A percentile compares a stretch with the other conserved stretches of the same genome.
phyloP scores from a whole-genome alignment of 768 basidiomycete genomes.

The Hygrophoropsis aurantiaca region DNA sequence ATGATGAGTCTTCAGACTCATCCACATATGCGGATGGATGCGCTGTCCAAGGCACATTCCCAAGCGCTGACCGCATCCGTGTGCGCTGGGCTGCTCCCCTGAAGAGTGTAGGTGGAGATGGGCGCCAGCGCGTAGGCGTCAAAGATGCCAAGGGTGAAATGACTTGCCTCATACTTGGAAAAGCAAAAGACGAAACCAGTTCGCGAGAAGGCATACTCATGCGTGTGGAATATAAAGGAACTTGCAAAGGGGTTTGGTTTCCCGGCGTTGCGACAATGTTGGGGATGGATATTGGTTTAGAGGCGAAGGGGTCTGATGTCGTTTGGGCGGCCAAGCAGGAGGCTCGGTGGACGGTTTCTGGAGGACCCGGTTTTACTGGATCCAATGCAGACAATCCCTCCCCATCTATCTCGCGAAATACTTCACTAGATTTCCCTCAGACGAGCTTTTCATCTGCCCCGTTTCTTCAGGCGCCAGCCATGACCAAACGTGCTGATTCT shows the following conservation, averaged over 20 bases:
- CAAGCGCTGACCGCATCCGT: slow-evolving; percentile 72
- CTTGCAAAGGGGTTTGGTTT: slow-evolving; percentile 78
- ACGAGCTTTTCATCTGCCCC: slow-evolving; percentile 15
- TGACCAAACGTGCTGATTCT: slow-evolving; percentile 38
- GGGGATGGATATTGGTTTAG: slow-evolving; percentile 73
- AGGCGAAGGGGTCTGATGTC: slow-evolving; percentile 67
- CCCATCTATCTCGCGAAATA: slow-evolving; percentile 41
- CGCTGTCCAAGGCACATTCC: slow-evolving; percentile 75
- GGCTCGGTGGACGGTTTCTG: slow-evolving; percentile 59
- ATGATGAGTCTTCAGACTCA: slow-evolving; percentile 81
- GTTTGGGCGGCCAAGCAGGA: slow-evolving; percentile 58
- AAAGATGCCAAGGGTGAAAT: slow-evolving; percentile 68
- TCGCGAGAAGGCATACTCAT: slow-evolving; percentile 56
- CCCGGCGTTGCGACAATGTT: slow-evolving; percentile 81
- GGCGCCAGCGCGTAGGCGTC: slow-evolving; percentile 68
- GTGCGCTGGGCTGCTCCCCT: slow-evolving; percentile 76
- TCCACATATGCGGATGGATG: slow-evolving; percentile 47
- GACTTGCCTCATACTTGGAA: slow-evolving; percentile 58
- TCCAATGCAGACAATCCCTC: slow-evolving; percentile 54
- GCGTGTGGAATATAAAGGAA: slow-evolving; percentile 68
- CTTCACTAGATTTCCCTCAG: slow-evolving; percentile 47
- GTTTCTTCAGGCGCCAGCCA: slow-evolving; percentile 15
- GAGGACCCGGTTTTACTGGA: slow-evolving; percentile 70
- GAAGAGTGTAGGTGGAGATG: slow-evolving; percentile 47
- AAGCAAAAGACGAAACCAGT: slow-evolving; percentile 35